These are phyloP conservation scores for Immersiella caudata DNA, from an alignment of 495 filamentous ascomycete genomes.

Conservation along the genomic window DNA sequence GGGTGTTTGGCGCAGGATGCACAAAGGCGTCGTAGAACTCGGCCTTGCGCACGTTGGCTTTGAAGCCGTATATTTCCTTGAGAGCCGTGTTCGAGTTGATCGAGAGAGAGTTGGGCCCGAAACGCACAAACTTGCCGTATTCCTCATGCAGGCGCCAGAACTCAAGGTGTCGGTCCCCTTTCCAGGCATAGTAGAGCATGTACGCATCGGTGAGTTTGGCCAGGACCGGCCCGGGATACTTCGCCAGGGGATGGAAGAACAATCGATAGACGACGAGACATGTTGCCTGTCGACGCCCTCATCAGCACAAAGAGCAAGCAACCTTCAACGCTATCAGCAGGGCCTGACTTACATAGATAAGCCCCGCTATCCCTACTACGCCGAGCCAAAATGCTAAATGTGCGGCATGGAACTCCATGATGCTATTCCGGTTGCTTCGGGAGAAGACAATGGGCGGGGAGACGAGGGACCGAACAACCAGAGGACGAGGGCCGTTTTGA, in stretches of 20 bases:
- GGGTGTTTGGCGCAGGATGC: constrained; percentile 60
- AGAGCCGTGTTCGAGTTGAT: constrained; percentile 60
- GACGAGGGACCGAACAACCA: not conserved
- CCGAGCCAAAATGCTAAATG: constrained; percentile 40
- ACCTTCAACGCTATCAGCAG: not conserved
- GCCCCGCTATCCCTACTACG: constrained; percentile 17
- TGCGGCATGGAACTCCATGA: constrained; percentile 31
- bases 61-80: constrained; percentile 63
- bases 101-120: constrained; percentile 63
- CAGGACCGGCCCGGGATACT: constrained; percentile 65
- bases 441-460: not conserved
- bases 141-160: constrained; percentile 59
- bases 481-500: not conserved
- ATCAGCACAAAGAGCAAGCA: not conserved
- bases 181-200: constrained; percentile 59
- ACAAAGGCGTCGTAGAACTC: constrained; percentile 68
- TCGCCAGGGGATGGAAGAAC: constrained; percentile 66
- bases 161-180: constrained; percentile 62
- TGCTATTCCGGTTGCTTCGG: constrained; percentile 3
- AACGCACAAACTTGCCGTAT: constrained; percentile 62
- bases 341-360: constrained; percentile 31
- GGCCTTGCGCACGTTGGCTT: constrained; percentile 63
- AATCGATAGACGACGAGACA: constrained; percentile 53
- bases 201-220: constrained; percentile 60
- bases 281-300: constrained; percentile 24